Evolutionary conservation across 192 early-diverging fungal genomes (phyloP).

Genomic region (Lunasporangiospora selenospora): DNA sequence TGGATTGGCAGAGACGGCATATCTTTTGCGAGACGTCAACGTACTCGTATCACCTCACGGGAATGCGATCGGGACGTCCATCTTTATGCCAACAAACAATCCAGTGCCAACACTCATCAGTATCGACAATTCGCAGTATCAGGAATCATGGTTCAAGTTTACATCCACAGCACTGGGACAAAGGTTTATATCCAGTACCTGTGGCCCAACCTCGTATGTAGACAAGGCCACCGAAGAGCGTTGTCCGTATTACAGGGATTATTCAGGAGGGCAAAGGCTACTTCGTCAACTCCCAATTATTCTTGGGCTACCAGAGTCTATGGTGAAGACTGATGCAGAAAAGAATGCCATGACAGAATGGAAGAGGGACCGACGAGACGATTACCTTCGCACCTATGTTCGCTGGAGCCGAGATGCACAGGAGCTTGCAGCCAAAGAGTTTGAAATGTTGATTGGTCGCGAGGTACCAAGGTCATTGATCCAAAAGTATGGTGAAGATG

Average conservation of each 20-base stretch:
- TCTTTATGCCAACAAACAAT: slow-evolving; percentile 28
- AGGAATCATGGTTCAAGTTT: slow-evolving; percentile 30
- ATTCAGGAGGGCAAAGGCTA: not conserved
- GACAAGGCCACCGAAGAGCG: slow-evolving; percentile 8
- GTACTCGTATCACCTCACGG: slow-evolving; percentile 32
- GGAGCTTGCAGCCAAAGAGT: slow-evolving; percentile 6
- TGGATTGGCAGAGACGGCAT: slow-evolving; percentile 32
- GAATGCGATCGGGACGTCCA: slow-evolving; percentile 25
- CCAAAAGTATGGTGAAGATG: slow-evolving; percentile 13
- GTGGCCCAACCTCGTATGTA: slow-evolving; percentile 11
- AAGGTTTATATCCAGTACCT: slow-evolving; percentile 6
- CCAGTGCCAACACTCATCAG: slow-evolving; percentile 23
- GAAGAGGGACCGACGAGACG: not conserved
- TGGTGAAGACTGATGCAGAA: slow-evolving; percentile 14
- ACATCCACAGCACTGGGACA: slow-evolving; percentile 22
- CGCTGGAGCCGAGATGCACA: not conserved
- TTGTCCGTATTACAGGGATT: slow-evolving; percentile 18
- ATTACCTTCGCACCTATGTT: not conserved
- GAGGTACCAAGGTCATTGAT: not conserved
- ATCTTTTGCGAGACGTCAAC: slow-evolving; percentile 31
- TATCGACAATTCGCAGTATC: slow-evolving; percentile 17
- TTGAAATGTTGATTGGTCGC: slow-evolving; percentile 5
- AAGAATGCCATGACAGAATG: not conserved
- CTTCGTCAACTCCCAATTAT: not conserved
- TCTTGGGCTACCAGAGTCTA: slow-evolving; percentile 7